Evolutionary conservation across 2,329 filamentous ascomycete genomes (phyloP).

Genomic region (Colletotrichum sp.): DNA sequence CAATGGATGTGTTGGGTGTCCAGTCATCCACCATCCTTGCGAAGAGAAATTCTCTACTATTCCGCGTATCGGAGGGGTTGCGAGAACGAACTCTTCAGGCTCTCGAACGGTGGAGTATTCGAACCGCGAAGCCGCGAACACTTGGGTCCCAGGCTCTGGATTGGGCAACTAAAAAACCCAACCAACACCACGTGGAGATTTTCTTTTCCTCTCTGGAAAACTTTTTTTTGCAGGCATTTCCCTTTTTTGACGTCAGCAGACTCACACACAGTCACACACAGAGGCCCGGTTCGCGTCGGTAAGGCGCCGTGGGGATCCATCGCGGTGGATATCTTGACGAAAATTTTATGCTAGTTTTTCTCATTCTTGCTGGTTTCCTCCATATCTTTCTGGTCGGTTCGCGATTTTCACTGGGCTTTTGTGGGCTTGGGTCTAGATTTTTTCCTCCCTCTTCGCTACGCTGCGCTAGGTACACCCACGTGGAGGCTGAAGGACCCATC

Average conservation of each 20-base stretch:
- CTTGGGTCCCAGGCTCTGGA: not conserved
- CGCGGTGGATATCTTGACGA: not conserved
- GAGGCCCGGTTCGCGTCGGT: not conserved
- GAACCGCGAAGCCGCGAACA: not conserved
- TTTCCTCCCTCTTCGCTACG: not conserved
- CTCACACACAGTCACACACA: not conserved
- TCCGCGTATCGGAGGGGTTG: not conserved
- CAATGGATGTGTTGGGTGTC: not conserved
- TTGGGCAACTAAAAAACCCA: not conserved
- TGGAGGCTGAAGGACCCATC: not conserved
- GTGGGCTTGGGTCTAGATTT: constrained; percentile 1
- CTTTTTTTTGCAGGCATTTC: not conserved
- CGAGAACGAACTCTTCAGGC: not conserved
- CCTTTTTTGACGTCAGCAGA: constrained; percentile 1
- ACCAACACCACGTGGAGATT: not conserved
- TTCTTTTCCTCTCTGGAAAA: not conserved
- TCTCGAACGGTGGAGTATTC: not conserved
- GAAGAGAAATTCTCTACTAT: not conserved
- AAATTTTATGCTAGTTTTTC: not conserved
- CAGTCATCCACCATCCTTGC: not conserved
- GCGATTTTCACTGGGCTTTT: not conserved
- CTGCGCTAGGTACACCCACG: not conserved
- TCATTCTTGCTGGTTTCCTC: not conserved
- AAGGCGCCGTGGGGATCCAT: not conserved
- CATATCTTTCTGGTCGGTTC: not conserved